Conservation (phyloP, 371 early-diverging fungal species). For the Catenaria anguillulae region DNA sequence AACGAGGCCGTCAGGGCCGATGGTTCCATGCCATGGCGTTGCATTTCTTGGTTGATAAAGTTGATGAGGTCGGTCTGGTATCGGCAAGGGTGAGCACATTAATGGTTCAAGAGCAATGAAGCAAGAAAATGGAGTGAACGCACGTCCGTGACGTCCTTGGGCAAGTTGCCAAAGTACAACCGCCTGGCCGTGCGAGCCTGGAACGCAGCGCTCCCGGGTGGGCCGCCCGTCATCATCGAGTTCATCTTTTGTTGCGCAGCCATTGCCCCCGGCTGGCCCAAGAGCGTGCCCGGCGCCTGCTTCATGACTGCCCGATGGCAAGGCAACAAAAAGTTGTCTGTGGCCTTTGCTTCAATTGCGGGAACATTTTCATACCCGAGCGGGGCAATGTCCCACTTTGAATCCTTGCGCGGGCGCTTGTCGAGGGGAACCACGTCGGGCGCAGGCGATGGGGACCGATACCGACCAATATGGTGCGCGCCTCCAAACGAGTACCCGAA, state of each 20-base stretch:
- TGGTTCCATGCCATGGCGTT: conserved; percentile 42
- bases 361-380: conserved; percentile 80
- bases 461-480: conserved; percentile 8
- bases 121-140: not conserved
- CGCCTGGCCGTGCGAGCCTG: conserved; percentile 49
- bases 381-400: conserved; percentile 88
- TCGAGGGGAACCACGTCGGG: conserved; percentile 53
- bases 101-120: not conserved
- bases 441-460: conserved; percentile 7
- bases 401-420: conserved; percentile 56
- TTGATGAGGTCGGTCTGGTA: conserved; percentile 46
- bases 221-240: conserved; percentile 13
- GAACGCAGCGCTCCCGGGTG: conserved; percentile 19
- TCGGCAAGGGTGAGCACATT: not conserved
- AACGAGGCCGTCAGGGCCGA: conserved; percentile 47
- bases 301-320: conserved; percentile 48
- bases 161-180: conserved; percentile 86
- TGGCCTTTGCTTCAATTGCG: conserved; percentile 68
- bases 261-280: conserved; percentile 14
- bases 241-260: no score
- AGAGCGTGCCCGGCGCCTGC: conserved; percentile 20
- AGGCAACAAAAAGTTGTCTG: conserved; percentile 79
- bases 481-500: conserved; percentile 13
- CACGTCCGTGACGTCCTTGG: conserved; percentile 54
- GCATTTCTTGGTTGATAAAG: conserved; percentile 79